Conservation (phyloP, 805 yeast genomes). For the Teunomyces pallodes region DNA sequence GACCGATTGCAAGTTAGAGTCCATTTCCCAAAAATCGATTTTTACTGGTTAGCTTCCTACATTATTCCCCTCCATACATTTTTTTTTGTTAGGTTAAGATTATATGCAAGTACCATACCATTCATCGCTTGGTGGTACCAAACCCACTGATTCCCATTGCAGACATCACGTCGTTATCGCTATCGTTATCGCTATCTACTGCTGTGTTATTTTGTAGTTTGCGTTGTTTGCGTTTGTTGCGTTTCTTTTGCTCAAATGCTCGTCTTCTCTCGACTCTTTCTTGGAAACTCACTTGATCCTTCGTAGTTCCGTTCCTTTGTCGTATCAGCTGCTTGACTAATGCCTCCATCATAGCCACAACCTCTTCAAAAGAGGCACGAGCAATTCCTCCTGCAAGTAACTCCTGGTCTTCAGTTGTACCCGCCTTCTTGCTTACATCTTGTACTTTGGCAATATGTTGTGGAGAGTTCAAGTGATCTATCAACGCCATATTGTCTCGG, state of each 20-base stretch:
- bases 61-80: not conserved
- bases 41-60: not conserved
- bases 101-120: not conserved
- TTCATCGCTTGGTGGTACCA: slow-evolving; percentile 41
- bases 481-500: slow-evolving; percentile 75
- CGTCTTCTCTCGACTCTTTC: slow-evolving; percentile 41
- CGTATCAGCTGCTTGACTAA: slow-evolving; percentile 25
- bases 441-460: slow-evolving; percentile 52
- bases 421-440: slow-evolving; percentile 9
- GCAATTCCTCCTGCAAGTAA: slow-evolving; percentile 33
- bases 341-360: slow-evolving; percentile 25
- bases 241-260: slow-evolving; percentile 33
- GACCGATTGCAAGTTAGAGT: slow-evolving; percentile 6
- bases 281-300: slow-evolving; percentile 28
- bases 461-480: slow-evolving; percentile 80
- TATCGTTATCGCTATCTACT: slow-evolving; percentile 11
- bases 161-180: slow-evolving; percentile 24
- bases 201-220: slow-evolving; percentile 16
- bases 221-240: slow-evolving; percentile 23
- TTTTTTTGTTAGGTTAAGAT: too few relatives aligned
- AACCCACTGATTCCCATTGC: slow-evolving; percentile 65
- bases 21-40: not conserved
- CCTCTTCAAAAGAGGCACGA: slow-evolving; percentile 35
- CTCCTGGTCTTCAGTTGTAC: slow-evolving; percentile 9
- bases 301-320: slow-evolving; percentile 8